These are phyloP conservation scores for Nyssa sinensis DNA, from an alignment of 148 eudicot genomes.

Conservation along the genomic window DNA sequence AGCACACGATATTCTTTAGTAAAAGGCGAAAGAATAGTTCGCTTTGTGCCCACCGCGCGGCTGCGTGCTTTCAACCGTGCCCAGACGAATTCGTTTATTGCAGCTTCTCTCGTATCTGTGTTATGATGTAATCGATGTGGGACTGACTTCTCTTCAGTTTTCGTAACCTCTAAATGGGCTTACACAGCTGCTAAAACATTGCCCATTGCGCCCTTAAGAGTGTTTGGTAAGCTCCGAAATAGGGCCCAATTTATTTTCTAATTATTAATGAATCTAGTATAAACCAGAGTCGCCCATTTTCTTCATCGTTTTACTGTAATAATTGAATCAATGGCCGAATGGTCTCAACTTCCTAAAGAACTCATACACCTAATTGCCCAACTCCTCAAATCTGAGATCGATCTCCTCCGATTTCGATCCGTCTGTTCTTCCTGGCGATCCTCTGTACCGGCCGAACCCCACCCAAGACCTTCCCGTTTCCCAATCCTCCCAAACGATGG, in stretches of 20 bases:
- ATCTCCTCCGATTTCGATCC: conserved; percentile 61
- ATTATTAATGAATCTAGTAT: too few species aligned
- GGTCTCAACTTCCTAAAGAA: conserved; percentile 65
- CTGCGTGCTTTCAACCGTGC: background rate
- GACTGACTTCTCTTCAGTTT: background rate
- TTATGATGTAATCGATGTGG: too few species aligned
- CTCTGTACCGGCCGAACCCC: conserved; percentile 15
- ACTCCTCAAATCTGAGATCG: conserved; percentile 42
- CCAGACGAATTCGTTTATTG: background rate
- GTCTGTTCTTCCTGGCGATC: conserved; percentile 76
- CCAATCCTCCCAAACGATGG: conserved; percentile 49
- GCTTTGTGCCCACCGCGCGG: conserved; percentile 32
- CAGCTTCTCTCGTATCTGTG: background rate
- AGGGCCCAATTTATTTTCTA: too few species aligned
- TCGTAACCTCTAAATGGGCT: too few species aligned
- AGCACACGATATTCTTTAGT: conserved; percentile 47
- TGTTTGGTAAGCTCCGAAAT: too few species aligned
- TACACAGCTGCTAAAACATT: too few species aligned
- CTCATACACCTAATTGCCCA: conserved; percentile 50
- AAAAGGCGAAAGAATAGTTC: conserved; percentile 49
- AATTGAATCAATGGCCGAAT: conserved; percentile 42
- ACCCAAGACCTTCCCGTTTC: conserved; percentile 26
- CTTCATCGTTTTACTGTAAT: background rate
- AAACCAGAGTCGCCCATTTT: background rate
- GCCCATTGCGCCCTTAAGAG: too few species aligned